phyloP scores from a whole-genome alignment of 2,329 filamentous ascomycete species.

The Macrophomina tecta region DNA sequence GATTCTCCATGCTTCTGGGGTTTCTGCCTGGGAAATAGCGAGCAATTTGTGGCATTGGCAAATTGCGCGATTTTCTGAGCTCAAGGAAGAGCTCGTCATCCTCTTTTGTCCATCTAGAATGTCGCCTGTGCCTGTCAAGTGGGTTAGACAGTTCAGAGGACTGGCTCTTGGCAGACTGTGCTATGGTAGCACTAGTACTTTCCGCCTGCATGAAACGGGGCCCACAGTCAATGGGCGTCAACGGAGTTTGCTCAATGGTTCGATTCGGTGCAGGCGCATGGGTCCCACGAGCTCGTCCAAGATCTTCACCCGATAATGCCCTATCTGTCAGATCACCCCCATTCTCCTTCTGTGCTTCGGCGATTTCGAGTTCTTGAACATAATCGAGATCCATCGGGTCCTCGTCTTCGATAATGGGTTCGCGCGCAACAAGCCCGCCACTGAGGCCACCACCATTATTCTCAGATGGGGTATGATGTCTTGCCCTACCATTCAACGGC shows the following conservation, averaged over 20 bases:
- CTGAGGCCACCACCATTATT: slow-evolving; percentile 28
- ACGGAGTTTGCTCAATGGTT: not conserved
- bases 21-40: slow-evolving; percentile 23
- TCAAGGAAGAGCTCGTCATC: slow-evolving; percentile 46
- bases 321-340: not conserved
- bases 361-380: not conserved
- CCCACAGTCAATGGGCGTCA: not conserved
- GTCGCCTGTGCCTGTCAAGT: slow-evolving; percentile 29
- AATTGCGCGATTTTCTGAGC: slow-evolving; percentile 36
- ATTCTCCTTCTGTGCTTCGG: not conserved
- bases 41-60: slow-evolving; percentile 36
- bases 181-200: not conserved
- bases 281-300: not conserved
- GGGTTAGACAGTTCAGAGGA: not conserved
- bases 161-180: not conserved
- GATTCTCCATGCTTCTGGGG: slow-evolving; percentile 28
- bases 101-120: slow-evolving; percentile 39
- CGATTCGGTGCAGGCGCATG: too few species aligned
- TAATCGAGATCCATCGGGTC: not conserved
- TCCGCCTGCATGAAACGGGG: not conserved
- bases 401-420: slow-evolving; percentile 1
- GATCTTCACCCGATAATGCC: too few species aligned
- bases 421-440: not conserved
- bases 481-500: too few species aligned
- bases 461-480: slow-evolving; percentile 28